Evolutionary conservation across 2,329 filamentous ascomycete genomes (phyloP).

Genomic region (Coccinonectria pachysandricola): DNA sequence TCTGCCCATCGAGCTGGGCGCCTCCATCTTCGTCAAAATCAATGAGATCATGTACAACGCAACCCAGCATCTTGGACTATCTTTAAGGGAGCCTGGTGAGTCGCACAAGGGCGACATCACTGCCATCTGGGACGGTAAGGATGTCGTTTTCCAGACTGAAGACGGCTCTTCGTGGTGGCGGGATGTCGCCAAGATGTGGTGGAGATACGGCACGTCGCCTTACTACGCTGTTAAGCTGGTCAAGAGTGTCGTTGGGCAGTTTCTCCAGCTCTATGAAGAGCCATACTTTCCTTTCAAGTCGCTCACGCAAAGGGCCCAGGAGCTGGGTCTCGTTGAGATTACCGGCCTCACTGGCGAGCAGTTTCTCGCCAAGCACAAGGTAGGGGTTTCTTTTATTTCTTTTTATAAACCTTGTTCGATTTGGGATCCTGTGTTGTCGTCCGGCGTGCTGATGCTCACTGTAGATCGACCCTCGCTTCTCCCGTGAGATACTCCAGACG

Average conservation of each 20-base stretch:
- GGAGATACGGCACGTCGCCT: slow-evolving; percentile 76
- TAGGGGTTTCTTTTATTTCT: no score
- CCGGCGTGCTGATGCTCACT: slow-evolving; percentile 3
- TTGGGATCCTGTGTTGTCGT: no score
- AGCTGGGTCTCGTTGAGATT: slow-evolving; percentile 54
- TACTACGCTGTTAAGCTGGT: slow-evolving; percentile 64
- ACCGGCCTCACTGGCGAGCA: slow-evolving; percentile 65
- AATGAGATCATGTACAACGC: slow-evolving; percentile 77
- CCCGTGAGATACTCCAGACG: slow-evolving; percentile 77
- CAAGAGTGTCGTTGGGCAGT: slow-evolving; percentile 58
- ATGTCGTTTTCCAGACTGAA: slow-evolving; percentile 59
- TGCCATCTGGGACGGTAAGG: slow-evolving; percentile 74
- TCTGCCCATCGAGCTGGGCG: slow-evolving; percentile 74
- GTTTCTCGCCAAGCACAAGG: slow-evolving; percentile 56
- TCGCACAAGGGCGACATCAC: slow-evolving; percentile 45
- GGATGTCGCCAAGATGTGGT: slow-evolving; percentile 68
- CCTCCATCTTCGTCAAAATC: slow-evolving; percentile 78
- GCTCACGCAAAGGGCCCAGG: slow-evolving; percentile 56
- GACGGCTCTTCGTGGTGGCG: slow-evolving; percentile 60
- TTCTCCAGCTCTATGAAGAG: slow-evolving; percentile 68
- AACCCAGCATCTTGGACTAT: slow-evolving; percentile 59
- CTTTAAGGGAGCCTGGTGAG: slow-evolving; percentile 34
- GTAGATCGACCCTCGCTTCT: slow-evolving; percentile 55
- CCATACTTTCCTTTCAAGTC: slow-evolving; percentile 79
- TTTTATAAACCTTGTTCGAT: no score